Evolutionary conservation across 768 basidiomycete genomes (phyloP).

Genomic region (Lactarius evosmus): DNA sequence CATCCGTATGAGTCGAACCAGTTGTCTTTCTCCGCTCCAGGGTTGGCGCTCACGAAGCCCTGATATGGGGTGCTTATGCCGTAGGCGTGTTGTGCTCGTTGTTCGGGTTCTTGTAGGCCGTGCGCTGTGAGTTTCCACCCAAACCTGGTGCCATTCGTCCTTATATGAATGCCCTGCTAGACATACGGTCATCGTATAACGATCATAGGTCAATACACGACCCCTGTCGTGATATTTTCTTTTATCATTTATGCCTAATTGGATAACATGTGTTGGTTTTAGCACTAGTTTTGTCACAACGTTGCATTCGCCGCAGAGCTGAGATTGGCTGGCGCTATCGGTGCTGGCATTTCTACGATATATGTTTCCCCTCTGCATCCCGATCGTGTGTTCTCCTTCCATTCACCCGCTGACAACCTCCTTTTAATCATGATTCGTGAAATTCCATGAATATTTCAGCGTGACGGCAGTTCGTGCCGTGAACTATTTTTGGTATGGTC

Average conservation of each 20-base stretch:
- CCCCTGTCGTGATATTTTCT: slow-evolving; percentile 71
- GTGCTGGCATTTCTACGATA: slow-evolving; percentile 88
- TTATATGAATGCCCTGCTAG: slow-evolving; percentile 36
- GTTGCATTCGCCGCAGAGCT: slow-evolving; percentile 42
- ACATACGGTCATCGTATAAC: slow-evolving; percentile 75
- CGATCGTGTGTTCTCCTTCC: slow-evolving; percentile 10
- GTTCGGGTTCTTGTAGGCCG: slow-evolving; percentile 75
- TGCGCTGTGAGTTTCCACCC: slow-evolving; percentile 50
- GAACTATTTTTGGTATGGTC: slow-evolving; percentile 57
- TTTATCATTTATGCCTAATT: slow-evolving; percentile 77
- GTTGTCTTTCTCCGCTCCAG: slow-evolving; percentile 14
- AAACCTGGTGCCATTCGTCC: slow-evolving; percentile 3
- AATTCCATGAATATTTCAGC: slow-evolving; percentile 80
- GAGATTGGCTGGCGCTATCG: slow-evolving; percentile 69
- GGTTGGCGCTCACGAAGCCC: slow-evolving; percentile 38
- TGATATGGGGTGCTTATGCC: slow-evolving; percentile 79
- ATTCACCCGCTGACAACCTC: slow-evolving; percentile 2
- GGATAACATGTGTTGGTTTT: slow-evolving; percentile 32
- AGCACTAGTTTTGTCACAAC: slow-evolving; percentile 14
- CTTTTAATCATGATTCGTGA: slow-evolving; percentile 60
- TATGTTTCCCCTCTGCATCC: slow-evolving; percentile 35
- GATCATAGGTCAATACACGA: slow-evolving; percentile 67
- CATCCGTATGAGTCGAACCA: slow-evolving; percentile 53
- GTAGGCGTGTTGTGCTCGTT: slow-evolving; percentile 71
- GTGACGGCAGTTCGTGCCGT: slow-evolving; percentile 72